These are phyloP conservation scores for Solanum ossicruentum DNA, from an alignment of 257 asterid species.

Conservation along the genomic window DNA sequence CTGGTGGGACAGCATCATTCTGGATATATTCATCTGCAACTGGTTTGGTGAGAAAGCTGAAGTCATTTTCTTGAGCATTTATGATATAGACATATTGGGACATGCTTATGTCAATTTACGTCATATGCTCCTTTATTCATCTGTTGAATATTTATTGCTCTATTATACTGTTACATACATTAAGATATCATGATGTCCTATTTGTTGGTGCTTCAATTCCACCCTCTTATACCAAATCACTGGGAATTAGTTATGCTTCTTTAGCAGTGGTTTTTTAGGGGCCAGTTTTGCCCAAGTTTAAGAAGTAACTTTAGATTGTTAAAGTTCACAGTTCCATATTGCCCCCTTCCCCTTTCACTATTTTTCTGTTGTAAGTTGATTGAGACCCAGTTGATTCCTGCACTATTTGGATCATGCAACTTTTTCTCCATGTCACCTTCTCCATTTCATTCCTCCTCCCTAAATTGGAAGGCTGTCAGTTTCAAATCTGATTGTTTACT, in stretches of 20 bases:
- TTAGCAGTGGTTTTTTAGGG: not conserved
- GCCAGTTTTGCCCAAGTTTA: not conserved
- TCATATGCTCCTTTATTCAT: not conserved
- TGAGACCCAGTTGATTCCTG: not conserved
- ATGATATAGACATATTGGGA: not conserved
- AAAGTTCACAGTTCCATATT: not conserved
- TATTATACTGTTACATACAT: not conserved
- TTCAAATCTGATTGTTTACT: not conserved
- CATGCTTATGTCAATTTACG: not conserved
- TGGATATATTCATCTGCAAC: constrained; percentile 89
- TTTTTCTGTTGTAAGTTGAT: not conserved
- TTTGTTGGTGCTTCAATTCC: not conserved
- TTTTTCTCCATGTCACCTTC: not conserved
- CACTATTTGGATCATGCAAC: not conserved
- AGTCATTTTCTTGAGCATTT: not conserved
- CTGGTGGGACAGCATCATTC: constrained; percentile 99
- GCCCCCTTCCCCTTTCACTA: not conserved
- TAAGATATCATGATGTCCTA: not conserved
- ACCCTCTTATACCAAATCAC: not conserved
- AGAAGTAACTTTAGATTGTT: not conserved
- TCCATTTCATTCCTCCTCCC: not conserved
- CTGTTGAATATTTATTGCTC: not conserved
- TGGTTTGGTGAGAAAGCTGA: constrained; percentile 71
- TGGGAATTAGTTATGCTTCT: not conserved
- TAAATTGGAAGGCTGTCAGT: not conserved